Base-by-base conservation (phyloP, 1,284 basidiomycete species). In the Moesziomyces antarcticus region DNA sequence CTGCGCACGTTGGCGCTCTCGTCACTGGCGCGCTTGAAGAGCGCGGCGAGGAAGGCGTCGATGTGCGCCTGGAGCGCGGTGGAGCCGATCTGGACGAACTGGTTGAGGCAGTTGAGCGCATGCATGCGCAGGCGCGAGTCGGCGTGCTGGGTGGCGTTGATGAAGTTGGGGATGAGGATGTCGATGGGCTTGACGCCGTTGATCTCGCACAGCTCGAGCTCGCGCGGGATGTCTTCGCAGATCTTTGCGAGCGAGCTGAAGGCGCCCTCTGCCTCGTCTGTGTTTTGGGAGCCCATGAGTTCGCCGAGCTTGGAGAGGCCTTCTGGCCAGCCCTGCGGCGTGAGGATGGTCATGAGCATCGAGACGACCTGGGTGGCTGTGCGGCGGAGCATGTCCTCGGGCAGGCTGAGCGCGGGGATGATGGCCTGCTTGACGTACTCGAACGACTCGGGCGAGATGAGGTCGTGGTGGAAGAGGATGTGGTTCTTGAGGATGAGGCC, bases 401-500 rank as follows among this genome's bases (percentile, higher is more conserved):
- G 67, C 35, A 77, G 66, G 49, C 73, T 64, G 49, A 84, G 75
- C 5, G 79, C 81, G 22, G 80, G 81, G 27, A 84, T 69, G 54
- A 84, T 78, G 66, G 74, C 71, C 20, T 68, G 62, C 69, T 83
- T 78, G 69, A 84, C 78, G 49, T 82, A 83, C 33, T 74, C 77
- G 61, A 81, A 69, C 43, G 75, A 75, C 37, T 76, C 77, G 35
- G 77, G 66, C n/a, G 77, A 64, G 33, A 82, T 74, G 48, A 62
- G 69, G 50, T 78, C 75, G 46, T 77, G 53, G 51, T 80, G 75
- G 50, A 79, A 72, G 65, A 79, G 82, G 56, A 88, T 81, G 80
- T 96, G 93, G 86, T 98, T 99, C 89, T 99, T 99, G 85, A 99
- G 90, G 37, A 99, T 88, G 79, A 98, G 92, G 56, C 96, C 97